Conservation (phyloP, 2,329 filamentous ascomycete species). For the Aspergillus glaucus region DNA sequence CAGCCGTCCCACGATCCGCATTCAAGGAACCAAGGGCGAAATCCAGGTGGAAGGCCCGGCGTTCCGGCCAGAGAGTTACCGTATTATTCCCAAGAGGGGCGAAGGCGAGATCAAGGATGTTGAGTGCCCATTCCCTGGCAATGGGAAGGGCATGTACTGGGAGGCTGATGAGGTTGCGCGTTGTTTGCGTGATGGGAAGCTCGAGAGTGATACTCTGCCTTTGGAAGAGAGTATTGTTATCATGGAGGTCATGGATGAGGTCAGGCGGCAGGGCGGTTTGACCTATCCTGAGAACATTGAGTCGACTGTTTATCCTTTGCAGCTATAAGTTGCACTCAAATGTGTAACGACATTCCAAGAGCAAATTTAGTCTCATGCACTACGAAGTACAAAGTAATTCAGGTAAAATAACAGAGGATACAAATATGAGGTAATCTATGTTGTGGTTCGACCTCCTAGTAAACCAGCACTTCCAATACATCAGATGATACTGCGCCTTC, state of each 20-base stretch:
- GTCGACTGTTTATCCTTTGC: constrained; percentile 49
- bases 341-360: neutral
- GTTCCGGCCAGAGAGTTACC: constrained; percentile 62
- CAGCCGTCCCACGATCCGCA: constrained; percentile 63
- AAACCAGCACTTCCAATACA: no score
- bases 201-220: constrained; percentile 65
- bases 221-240: constrained; percentile 74
- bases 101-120: constrained; percentile 41
- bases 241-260: constrained; percentile 75
- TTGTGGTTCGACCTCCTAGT: no score
- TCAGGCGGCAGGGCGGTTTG: constrained; percentile 56
- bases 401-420: no score
- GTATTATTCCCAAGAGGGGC: constrained; percentile 51
- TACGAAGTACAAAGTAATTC: no score
- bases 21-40: constrained; percentile 75
- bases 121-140: constrained; percentile 43
- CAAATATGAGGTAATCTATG: no score
- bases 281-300: constrained; percentile 62
- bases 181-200: constrained; percentile 67
- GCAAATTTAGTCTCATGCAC: no score
- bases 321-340: constrained; percentile 20
- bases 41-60: constrained; percentile 71
- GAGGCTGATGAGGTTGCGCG: constrained; percentile 74
- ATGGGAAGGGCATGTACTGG: constrained; percentile 83
- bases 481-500: no score